These are phyloP conservation scores for Wickerhamomyces strasburgensis DNA, from an alignment of 805 yeast species.

Conservation along the genomic window DNA sequence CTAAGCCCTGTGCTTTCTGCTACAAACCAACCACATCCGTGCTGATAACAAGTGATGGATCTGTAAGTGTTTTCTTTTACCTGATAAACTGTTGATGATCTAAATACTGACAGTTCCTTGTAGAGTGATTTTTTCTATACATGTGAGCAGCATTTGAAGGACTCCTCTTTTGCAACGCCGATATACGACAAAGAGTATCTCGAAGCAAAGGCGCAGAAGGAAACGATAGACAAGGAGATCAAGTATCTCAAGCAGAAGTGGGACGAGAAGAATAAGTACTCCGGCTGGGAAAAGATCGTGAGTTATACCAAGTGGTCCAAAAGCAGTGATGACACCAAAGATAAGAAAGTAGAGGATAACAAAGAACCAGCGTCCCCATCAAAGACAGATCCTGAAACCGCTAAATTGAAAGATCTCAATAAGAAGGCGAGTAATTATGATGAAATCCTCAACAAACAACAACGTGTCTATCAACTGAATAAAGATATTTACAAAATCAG, in stretches of 20 bases:
- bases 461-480: slow-evolving; percentile 34
- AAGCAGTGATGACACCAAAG: slow-evolving; percentile 5
- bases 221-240: slow-evolving; percentile 20
- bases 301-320: slow-evolving; percentile 15
- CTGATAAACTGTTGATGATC: not conserved
- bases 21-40: slow-evolving; percentile 24
- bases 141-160: slow-evolving; percentile 24
- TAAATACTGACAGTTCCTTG: not conserved
- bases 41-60: slow-evolving; percentile 20
- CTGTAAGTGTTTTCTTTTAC: slow-evolving; percentile 7
- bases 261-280: slow-evolving; percentile 25
- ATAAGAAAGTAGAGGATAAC: slow-evolving; percentile 13
- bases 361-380: slow-evolving; percentile 7
- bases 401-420: slow-evolving; percentile 12
- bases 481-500: slow-evolving; percentile 37
- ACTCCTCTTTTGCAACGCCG: slow-evolving; percentile 21
- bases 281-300: slow-evolving; percentile 23
- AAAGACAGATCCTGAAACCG: slow-evolving; percentile 17
- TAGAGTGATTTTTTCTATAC: slow-evolving; percentile 23
- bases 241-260: slow-evolving; percentile 16
- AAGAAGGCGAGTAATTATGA: slow-evolving; percentile 8
- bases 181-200: slow-evolving; percentile 20
- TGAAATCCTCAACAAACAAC: slow-evolving; percentile 25
- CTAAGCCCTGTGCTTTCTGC: slow-evolving; percentile 25
- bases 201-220: slow-evolving; percentile 15